phyloP scores from a whole-genome alignment of 2,329 filamentous ascomycete species.

The Furcasterigmium furcatum region DNA sequence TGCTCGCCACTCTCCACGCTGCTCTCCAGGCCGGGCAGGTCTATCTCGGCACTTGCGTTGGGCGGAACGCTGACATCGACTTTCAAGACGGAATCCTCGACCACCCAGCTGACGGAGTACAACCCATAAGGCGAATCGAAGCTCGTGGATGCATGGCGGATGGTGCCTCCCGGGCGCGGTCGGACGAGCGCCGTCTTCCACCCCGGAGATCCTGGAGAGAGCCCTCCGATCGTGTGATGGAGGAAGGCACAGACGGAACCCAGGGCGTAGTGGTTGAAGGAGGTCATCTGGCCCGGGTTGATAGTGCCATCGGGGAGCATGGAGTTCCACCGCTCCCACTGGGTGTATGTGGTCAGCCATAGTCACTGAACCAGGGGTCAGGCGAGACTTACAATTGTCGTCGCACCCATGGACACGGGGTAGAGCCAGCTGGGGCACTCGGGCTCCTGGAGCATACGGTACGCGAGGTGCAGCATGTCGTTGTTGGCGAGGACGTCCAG shows the following conservation, averaged over 20 bases:
- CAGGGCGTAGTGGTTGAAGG: slow-evolving; percentile 38
- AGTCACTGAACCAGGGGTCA: not conserved
- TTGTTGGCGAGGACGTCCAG: slow-evolving; percentile 24
- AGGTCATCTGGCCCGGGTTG: slow-evolving; percentile 36
- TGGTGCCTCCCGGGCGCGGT: slow-evolving; percentile 5
- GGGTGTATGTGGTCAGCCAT: not conserved
- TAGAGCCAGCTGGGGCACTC: slow-evolving; percentile 33
- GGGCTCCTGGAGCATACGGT: slow-evolving; percentile 31
- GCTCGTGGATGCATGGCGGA: slow-evolving; percentile 3
- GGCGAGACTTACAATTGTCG: too few relatives aligned
- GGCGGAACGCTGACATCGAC: slow-evolving; percentile 7
- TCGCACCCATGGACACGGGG: slow-evolving; percentile 32
- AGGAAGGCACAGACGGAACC: slow-evolving; percentile 34
- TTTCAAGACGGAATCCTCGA: slow-evolving; percentile 1
- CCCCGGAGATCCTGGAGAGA: slow-evolving; percentile 15
- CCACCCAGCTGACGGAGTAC: not conserved
- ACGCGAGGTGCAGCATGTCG: slow-evolving; percentile 21
- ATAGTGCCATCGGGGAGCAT: slow-evolving; percentile 30
- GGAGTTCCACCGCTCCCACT: slow-evolving; percentile 38
- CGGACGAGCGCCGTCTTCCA: slow-evolving; percentile 15
- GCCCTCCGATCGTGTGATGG: slow-evolving; percentile 20
- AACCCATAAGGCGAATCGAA: slow-evolving; percentile 6
- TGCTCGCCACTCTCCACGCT: not conserved
- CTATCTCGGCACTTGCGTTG: slow-evolving; percentile 3
- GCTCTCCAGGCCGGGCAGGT: slow-evolving; percentile 3